Percentiles rank a stretch among this genome's conserved stretches.
Evolutionary conservation across 345 rosid species (phyloP).

Genomic region (Populus pruinosa): DNA sequence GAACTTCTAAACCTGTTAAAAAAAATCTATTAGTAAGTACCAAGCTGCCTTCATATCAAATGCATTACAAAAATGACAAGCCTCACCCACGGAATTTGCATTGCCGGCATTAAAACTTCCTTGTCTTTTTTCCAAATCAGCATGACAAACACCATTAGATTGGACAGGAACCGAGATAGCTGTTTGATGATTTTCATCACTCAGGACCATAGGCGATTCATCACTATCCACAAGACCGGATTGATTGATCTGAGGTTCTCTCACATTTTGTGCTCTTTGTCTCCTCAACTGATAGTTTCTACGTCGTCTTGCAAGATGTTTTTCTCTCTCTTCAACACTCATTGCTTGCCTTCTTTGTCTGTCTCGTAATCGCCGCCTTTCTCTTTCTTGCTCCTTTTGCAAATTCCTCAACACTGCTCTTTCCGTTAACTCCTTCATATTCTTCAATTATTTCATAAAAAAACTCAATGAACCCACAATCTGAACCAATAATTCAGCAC

Average conservation of each 20-base stretch:
- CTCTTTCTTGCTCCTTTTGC: constrained; percentile 77
- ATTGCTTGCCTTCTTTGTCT: constrained; percentile 85
- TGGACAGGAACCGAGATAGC: constrained; percentile 29
- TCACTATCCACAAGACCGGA: constrained; percentile 10
- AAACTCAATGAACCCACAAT: neutral
- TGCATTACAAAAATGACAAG: neutral
- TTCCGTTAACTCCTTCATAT: constrained; percentile 36
- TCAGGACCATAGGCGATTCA: constrained; percentile 13
- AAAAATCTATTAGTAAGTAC: neutral
- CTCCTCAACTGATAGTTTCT: constrained; percentile 75
- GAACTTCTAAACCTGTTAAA: constrained; percentile 57
- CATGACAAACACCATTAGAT: constrained; percentile 18
- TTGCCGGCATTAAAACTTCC: constrained; percentile 20
- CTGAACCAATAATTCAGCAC: neutral
- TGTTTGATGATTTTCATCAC: constrained; percentile 14
- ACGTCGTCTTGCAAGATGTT: constrained; percentile 87
- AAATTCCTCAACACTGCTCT: constrained; percentile 39
- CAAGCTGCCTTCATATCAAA: neutral
- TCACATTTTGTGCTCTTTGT: constrained; percentile 49
- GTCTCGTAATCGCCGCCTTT: constrained; percentile 73
- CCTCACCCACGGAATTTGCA: constrained; percentile 44
- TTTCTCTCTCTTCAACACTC: constrained; percentile 84
- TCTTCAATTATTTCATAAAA: neutral
- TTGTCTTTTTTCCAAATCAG: constrained; percentile 20
- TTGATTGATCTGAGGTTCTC: constrained; percentile 35